Conservation (phyloP, 768 basidiomycete genomes). For the Termitomyces sp. region DNA sequence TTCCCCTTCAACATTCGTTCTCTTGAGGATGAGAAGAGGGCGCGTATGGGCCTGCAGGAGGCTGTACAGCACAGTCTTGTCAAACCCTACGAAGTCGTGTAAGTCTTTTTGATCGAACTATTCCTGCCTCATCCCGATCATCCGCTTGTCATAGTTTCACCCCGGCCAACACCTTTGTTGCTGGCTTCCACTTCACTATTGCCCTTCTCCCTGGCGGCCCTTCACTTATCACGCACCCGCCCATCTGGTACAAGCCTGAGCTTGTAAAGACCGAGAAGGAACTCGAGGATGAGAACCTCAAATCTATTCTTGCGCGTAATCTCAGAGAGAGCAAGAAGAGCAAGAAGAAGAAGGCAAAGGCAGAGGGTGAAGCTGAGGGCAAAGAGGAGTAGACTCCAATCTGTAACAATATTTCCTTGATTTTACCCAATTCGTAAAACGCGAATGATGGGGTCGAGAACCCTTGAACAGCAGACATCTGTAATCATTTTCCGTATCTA, state of each 20-base stretch:
- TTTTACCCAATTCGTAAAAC: background rate
- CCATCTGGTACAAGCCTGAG: constrained; percentile 91
- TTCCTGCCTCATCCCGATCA: constrained; percentile 3
- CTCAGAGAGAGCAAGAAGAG: constrained; percentile 89
- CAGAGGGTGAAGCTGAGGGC: constrained; percentile 36
- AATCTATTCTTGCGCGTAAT: constrained; percentile 69
- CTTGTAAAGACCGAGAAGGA: constrained; percentile 87
- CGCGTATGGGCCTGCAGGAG: constrained; percentile 92
- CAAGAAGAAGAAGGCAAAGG: constrained; percentile 77
- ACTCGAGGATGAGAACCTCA: constrained; percentile 82
- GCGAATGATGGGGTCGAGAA: background rate
- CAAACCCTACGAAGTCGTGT: constrained; percentile 94
- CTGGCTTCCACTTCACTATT: constrained; percentile 96
- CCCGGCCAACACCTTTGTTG: constrained; percentile 77
- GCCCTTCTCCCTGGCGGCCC: constrained; percentile 90
- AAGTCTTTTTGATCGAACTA: constrained; percentile 20
- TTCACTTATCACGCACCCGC: constrained; percentile 78
- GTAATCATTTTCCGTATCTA: background rate
- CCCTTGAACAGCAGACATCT: background rate
- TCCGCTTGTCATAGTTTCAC: constrained; percentile 53
- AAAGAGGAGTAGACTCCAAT: constrained; percentile 16
- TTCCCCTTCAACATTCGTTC: constrained; percentile 97
- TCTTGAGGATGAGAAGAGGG: constrained; percentile 93
- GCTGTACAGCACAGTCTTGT: constrained; percentile 92
- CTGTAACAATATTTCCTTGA: constrained; percentile 1